Evolutionary conservation across 1,139 yeast genomes (phyloP).

Genomic region (Komagataea norvegica): DNA sequence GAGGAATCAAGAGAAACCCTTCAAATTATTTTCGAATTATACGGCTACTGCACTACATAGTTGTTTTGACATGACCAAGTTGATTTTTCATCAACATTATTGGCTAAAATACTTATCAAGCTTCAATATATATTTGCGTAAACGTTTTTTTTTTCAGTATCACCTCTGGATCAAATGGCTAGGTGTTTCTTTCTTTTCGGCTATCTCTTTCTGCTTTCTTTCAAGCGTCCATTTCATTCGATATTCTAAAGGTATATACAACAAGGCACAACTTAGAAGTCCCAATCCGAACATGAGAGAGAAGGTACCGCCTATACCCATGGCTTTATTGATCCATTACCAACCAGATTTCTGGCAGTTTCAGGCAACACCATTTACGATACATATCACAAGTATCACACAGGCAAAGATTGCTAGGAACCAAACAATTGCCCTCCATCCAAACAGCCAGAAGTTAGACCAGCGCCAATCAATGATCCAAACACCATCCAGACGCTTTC

Average conservation of each 20-base stretch:
- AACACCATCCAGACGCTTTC: too few species aligned
- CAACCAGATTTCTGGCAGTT: conserved; percentile 63
- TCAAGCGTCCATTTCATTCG: conserved; percentile 25
- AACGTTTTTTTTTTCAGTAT: too few species aligned
- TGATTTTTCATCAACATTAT: too few species aligned
- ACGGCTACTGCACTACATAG: too few species aligned
- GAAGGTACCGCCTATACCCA: conserved; percentile 63
- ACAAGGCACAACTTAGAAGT: conserved; percentile 16
- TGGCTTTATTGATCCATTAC: conserved; percentile 49
- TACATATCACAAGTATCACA: conserved; percentile 33
- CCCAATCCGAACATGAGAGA: conserved; percentile 47
- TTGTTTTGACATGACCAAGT: too few species aligned
- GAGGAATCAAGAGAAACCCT: too few species aligned
- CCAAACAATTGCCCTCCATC: conserved; percentile 78
- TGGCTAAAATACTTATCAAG: too few species aligned
- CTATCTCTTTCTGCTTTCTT: too few species aligned
- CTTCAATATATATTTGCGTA: too few species aligned
- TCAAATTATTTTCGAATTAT: too few species aligned
- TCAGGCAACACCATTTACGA: conserved; percentile 61
- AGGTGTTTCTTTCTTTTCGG: conserved; percentile 2
- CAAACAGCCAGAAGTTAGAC: conserved; percentile 50
- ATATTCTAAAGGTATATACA: conserved; percentile 26
- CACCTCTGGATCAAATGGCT: too few species aligned
- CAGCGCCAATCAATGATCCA: conserved; percentile 75
- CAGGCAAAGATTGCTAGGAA: conserved; percentile 62